phyloP scores from a whole-genome alignment of 306 rosid species.

The Myrica gale region DNA sequence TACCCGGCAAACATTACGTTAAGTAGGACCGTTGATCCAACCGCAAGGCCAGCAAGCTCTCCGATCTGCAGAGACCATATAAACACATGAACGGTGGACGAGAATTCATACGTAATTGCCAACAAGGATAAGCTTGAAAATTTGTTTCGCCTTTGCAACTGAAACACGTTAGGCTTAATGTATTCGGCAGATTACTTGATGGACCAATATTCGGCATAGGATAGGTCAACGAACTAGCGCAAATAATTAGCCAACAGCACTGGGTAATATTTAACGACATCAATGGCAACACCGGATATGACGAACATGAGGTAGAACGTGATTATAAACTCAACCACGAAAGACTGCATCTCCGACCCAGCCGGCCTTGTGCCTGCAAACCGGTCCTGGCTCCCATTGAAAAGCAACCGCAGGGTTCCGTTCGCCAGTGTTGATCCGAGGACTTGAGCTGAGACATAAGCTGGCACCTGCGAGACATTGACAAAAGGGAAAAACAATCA shows the following conservation, averaged over 20 bases:
- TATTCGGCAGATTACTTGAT: background rate
- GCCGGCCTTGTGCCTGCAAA: conserved; percentile 62
- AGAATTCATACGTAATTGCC: background rate
- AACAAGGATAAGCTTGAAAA: background rate
- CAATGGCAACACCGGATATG: conserved; percentile 60
- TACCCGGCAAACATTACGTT: conserved; percentile 80
- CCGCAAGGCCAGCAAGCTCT: conserved; percentile 82
- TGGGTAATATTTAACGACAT: background rate
- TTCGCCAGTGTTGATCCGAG: conserved; percentile 70
- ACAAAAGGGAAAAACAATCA: background rate
- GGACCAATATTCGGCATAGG: background rate
- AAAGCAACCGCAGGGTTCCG: conserved; percentile 67
- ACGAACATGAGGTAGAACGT: conserved; percentile 80
- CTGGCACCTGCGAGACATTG: conserved; percentile 51
- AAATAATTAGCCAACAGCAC: conserved; percentile 15
- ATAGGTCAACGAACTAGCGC: conserved; percentile 10
- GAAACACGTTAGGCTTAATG: background rate
- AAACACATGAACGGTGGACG: background rate
- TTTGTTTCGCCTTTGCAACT: background rate
- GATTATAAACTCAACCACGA: conserved; percentile 75
- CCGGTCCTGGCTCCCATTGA: conserved; percentile 37
- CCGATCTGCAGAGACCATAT: conserved; percentile 54
- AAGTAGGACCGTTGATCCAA: conserved; percentile 75
- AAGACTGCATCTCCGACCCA: conserved; percentile 58
- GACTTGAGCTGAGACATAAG: conserved; percentile 58